A percentile compares a stretch with the other conserved stretches of the same genome.
These are phyloP conservation scores for Zymoseptoria ardabiliae DNA, from an alignment of 2,329 filamentous ascomycete species.

Conservation along the genomic window DNA sequence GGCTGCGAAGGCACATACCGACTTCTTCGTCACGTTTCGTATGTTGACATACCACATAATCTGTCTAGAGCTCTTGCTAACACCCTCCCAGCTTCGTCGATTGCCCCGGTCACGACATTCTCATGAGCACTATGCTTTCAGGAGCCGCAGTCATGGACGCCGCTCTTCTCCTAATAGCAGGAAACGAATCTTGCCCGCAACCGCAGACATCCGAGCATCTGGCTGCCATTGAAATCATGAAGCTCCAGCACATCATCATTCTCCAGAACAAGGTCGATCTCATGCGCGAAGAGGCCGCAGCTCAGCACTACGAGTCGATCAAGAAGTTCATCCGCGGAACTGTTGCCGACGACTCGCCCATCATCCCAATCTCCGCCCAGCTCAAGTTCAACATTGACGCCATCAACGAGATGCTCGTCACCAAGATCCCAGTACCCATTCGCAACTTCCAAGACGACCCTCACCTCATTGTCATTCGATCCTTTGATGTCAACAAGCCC, in stretches of 20 bases:
- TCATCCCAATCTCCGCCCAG: slow-evolving; percentile 95
- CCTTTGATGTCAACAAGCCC: slow-evolving; percentile 99
- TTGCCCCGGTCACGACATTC: slow-evolving; percentile 99
- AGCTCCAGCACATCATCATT: slow-evolving; percentile 98
- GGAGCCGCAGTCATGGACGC: slow-evolving; percentile 99
- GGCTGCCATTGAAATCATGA: slow-evolving; percentile 99
- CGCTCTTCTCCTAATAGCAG: slow-evolving; percentile 88
- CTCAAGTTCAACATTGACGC: slow-evolving; percentile 99
- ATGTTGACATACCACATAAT: slow-evolving; percentile 39
- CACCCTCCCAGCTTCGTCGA: slow-evolving; percentile 65
- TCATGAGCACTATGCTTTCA: slow-evolving; percentile 99
- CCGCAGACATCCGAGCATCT: slow-evolving; percentile 98
- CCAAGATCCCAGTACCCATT: slow-evolving; percentile 84
- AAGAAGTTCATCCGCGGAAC: slow-evolving; percentile 98
- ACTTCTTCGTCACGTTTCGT: slow-evolving; percentile 86
- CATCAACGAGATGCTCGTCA: slow-evolving; percentile 91
- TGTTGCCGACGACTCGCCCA: slow-evolving; percentile 86
- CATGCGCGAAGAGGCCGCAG: slow-evolving; percentile 91
- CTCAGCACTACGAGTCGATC: slow-evolving; percentile 93
- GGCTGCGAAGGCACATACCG: slow-evolving; percentile 84
- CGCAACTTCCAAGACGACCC: slow-evolving; percentile 88
- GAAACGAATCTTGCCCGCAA: slow-evolving; percentile 97
- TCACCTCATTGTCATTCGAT: slow-evolving; percentile 98
- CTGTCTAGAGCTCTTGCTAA: slow-evolving; percentile 5
- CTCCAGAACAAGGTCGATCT: slow-evolving; percentile 99